Base-by-base conservation (phyloP, 75 land plant genomes). In the Azolla pinnata region DNA sequence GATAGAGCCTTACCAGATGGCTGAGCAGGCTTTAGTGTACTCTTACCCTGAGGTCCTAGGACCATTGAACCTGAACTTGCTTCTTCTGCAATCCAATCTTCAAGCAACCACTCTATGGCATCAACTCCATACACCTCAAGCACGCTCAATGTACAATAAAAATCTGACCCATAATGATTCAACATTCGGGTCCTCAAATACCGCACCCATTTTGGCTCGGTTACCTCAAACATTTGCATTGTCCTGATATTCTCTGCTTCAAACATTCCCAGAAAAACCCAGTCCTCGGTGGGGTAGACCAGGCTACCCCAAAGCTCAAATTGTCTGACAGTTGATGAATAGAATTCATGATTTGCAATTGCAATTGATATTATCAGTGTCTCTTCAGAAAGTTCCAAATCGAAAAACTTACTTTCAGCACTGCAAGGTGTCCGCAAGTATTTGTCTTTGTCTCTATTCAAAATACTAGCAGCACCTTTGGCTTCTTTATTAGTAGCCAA, bases 381-480 rank as follows among this genome's bases (percentile, higher is more conserved):
- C 56, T 91, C 95, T 31, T 84, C 88, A 12, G 89, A 76, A 54
- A 91, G 89, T 57, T 91, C 95, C 33, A 91, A 59, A 7, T 79
- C 71, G 47, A 91, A 83, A 64, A 57, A 84, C 54, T 88, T 91
- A 27, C 56, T 86, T 33, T 61, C 83, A 0, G 70, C 95, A 49
- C 89, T 88, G 62, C 97, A 91, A 10, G 97, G 95, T 61, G 78
- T 91, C 57, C 88, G 64, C 2, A 87, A 67, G 71, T 91, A 91
- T 56, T 84, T 88, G 56, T 91, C 93, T 51, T 81, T 72, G 53
- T 91, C 86, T 44, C 70, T 76, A 16, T 73, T 83, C 54, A 91
- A 71, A 31, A 91, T 82, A 51, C 80, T 81, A 21, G 64, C 59
- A 42, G 86, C 86, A 40, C 93, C 97, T 64, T 91, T 91, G 33